These are phyloP conservation scores for Oryza meyeriana DNA, from an alignment of 176 grass and related monocot species.

Conservation along the genomic window DNA sequence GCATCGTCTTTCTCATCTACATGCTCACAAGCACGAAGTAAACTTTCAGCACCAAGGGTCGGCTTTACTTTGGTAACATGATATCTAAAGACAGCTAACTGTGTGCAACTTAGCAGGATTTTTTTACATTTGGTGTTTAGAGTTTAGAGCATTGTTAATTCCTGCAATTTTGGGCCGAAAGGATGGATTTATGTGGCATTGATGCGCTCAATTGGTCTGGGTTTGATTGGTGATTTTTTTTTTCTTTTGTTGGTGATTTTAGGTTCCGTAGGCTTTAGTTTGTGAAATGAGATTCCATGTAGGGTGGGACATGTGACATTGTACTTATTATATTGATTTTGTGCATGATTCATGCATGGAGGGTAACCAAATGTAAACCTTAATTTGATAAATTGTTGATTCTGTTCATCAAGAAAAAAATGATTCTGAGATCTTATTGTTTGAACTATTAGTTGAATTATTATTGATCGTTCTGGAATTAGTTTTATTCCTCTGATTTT, in stretches of 20 bases:
- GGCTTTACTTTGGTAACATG: too few relatives aligned
- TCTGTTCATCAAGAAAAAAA: not conserved
- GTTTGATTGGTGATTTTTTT: not conserved
- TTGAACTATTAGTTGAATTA: not conserved
- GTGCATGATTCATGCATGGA: not conserved
- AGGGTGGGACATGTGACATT: not conserved
- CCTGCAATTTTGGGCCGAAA: not conserved
- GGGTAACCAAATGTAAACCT: not conserved
- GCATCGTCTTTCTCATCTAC: too few relatives aligned
- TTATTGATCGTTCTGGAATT: too few relatives aligned
- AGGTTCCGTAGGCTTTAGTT: not conserved
- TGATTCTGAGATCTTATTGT: not conserved
- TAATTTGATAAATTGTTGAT: not conserved
- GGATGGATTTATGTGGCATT: not conserved
- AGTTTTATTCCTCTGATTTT: too few relatives aligned
- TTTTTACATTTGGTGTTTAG: not conserved
- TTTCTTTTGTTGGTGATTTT: not conserved
- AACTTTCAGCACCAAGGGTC: too few relatives aligned
- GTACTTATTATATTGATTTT: not conserved
- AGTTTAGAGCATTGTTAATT: not conserved
- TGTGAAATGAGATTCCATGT: not conserved
- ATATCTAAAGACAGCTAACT: too few relatives aligned
- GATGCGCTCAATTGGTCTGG: not conserved
- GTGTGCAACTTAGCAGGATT: not conserved
- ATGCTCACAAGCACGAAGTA: too few relatives aligned